phyloP scores from a whole-genome alignment of 768 basidiomycete species.

The Cubamyces sp. region DNA sequence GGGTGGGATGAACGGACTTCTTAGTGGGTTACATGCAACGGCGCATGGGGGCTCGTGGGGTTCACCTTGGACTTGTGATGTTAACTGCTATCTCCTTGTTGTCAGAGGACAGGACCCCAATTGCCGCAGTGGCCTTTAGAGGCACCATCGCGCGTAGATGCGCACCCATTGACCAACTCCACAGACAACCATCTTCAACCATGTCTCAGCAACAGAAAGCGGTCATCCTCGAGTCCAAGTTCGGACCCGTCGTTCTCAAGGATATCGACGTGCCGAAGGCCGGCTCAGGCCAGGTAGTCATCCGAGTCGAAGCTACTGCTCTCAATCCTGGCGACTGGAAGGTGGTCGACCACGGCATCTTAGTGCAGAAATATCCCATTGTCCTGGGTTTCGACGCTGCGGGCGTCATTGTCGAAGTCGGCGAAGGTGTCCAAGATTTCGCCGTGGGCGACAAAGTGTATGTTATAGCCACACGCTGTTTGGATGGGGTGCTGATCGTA shows the following conservation, averaged over 20 bases:
- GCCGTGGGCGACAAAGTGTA: conserved; percentile 16
- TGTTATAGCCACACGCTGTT: not conserved
- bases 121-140: too few species aligned
- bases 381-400: conserved; percentile 45
- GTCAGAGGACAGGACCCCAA: too few species aligned
- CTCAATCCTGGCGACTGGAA: conserved; percentile 44
- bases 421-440: conserved; percentile 38
- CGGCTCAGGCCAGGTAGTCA: conserved; percentile 33
- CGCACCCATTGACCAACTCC: not conserved
- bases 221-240: conserved; percentile 19
- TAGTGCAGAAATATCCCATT: conserved; percentile 43
- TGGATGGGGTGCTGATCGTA: not conserved
- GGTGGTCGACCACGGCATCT: conserved; percentile 31
- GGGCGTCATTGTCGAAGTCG: conserved; percentile 45
- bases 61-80: too few species aligned
- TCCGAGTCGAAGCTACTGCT: conserved; percentile 34
- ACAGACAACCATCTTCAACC: not conserved
- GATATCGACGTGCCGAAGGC: conserved; percentile 12
- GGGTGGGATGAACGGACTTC: too few species aligned
- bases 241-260: conserved; percentile 13
- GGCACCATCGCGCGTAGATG: too few species aligned
- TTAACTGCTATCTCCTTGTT: too few species aligned
- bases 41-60: too few species aligned
- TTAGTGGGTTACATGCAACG: too few species aligned
- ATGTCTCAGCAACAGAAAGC: conserved; percentile 27